phyloP scores from a whole-genome alignment of 495 filamentous ascomycete species.

The Penicillium odoratum region DNA sequence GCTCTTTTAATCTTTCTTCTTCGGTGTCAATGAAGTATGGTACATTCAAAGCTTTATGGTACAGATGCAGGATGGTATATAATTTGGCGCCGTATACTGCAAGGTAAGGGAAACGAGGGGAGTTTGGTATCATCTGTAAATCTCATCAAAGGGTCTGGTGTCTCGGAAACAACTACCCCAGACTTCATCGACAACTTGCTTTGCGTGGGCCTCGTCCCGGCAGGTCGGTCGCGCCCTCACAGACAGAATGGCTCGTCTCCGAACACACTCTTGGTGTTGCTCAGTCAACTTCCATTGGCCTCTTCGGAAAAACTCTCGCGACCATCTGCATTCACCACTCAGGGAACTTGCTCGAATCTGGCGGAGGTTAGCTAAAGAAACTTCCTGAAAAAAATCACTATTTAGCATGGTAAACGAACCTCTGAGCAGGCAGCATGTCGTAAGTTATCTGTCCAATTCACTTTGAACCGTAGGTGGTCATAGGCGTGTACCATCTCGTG shows the following conservation, averaged over 20 bases:
- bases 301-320: slow-evolving; percentile 76
- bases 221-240: slow-evolving; percentile 73
- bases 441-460: slow-evolving; percentile 75
- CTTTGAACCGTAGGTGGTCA: slow-evolving; percentile 88
- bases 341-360: slow-evolving; percentile 90
- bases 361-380: slow-evolving; percentile 1
- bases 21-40: slow-evolving; percentile 26
- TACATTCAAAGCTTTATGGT: slow-evolving; percentile 29
- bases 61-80: slow-evolving; percentile 17
- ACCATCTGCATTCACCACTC: slow-evolving; percentile 92
- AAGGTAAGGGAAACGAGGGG: slow-evolving; percentile 3
- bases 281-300: slow-evolving; percentile 85
- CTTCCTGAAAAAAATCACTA: not conserved
- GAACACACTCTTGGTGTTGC: slow-evolving; percentile 91
- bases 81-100: slow-evolving; percentile 10
- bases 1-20: slow-evolving; percentile 20
- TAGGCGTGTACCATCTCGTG: slow-evolving; percentile 99
- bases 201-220: slow-evolving; percentile 83
- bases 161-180: slow-evolving; percentile 97
- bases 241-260: slow-evolving; percentile 73
- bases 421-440: slow-evolving; percentile 95
- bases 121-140: slow-evolving; percentile 69
- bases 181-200: slow-evolving; percentile 88
- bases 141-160: slow-evolving; percentile 93
- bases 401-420: slow-evolving; percentile 47